Evolutionary conservation across 1,284 basidiomycete genomes (phyloP), one percentile per base, ranked within the genome.

Genomic region (Spongispora temasekensis): DNA sequence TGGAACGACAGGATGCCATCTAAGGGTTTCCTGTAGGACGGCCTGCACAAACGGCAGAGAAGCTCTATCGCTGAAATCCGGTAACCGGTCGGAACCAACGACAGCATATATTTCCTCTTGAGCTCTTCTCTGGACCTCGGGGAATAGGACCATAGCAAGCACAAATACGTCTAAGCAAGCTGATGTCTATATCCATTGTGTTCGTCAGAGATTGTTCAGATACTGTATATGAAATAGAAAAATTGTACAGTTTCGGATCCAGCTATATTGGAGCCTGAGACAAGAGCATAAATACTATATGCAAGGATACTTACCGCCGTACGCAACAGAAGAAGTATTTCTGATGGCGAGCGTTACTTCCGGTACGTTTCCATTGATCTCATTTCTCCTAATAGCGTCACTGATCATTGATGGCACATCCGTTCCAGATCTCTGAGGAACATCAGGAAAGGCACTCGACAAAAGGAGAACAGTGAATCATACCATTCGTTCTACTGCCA

Each of bases 131-230:
- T 83, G 83, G 2, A 77, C 72, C 5, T 75, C 72, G 0, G 82
- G 83, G 60, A 82, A 67, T n/a, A 83, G 65, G 5, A 82, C 77
- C 81, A 85, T 83, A 8, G 81, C 76, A 34, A 83, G 75, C 23
- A 85, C 62, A 63, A 85, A 84, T 0, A 81, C 78, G 0, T 76
- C 71, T 21, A 81, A 65, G 4, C 76, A 76, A 7, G 77, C 78
- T 2, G 79, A 74, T 7, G 80, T 83, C 82, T 84, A 54, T 21
- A 52, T 37, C 52, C n/a, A 56, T 37, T 48, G 4, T 27, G 30
- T 5, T 32, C 13, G 21, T 69, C 12, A 61, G 50, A 31, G 53
- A 12, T 6, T 52, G 40, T 27, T 8, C 44, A 4, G 7, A 48
- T 23, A 32, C n/a, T n/a, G n/a, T 5, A 7, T 42, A 21, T 34